phyloP scores from a whole-genome alignment of 371 early-diverging fungal genomes.

The Apophysomyces elegans region DNA sequence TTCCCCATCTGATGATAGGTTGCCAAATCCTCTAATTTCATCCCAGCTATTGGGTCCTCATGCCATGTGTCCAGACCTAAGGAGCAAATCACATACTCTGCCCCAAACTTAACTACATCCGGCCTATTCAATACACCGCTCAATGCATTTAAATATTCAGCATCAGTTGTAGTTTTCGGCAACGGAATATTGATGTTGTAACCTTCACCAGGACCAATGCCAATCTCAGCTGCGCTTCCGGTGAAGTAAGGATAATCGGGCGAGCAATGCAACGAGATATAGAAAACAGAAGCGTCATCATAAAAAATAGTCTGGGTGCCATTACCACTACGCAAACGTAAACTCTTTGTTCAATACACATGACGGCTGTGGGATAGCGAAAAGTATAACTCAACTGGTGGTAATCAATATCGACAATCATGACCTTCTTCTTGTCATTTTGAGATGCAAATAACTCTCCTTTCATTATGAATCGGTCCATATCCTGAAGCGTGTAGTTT shows the following conservation, averaged over 20 bases:
- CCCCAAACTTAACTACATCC: slow-evolving; percentile 40
- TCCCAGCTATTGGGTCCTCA: slow-evolving; percentile 72
- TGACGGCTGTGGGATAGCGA: neutral
- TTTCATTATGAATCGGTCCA: slow-evolving; percentile 20
- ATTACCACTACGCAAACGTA: slow-evolving; percentile 55
- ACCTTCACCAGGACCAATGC: slow-evolving; percentile 58
- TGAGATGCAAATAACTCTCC: slow-evolving; percentile 20
- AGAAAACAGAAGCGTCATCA: slow-evolving; percentile 55
- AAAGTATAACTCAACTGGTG: slow-evolving; percentile 57
- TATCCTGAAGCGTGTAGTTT: slow-evolving; percentile 36
- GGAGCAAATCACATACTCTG: slow-evolving; percentile 58
- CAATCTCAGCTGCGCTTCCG: slow-evolving; percentile 61
- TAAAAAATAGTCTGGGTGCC: slow-evolving; percentile 79
- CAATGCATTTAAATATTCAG: slow-evolving; percentile 49
- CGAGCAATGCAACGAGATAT: slow-evolving; percentile 57
- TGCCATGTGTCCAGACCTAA: slow-evolving; percentile 65
- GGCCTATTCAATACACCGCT: slow-evolving; percentile 27
- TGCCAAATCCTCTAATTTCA: slow-evolving; percentile 40
- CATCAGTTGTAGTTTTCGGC: slow-evolving; percentile 42
- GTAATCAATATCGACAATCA: slow-evolving; percentile 65
- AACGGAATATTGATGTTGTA: slow-evolving; percentile 78
- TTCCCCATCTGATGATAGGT: slow-evolving; percentile 60
- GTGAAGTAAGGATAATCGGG: slow-evolving; percentile 66
- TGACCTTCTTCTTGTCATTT: slow-evolving; percentile 40
- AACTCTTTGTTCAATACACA: neutral